Percentiles rank a stretch among this genome's conserved stretches.
Evolutionary conservation across 2,329 filamentous ascomycete genomes (phyloP).

Genomic region (Leptographium galeiforme): DNA sequence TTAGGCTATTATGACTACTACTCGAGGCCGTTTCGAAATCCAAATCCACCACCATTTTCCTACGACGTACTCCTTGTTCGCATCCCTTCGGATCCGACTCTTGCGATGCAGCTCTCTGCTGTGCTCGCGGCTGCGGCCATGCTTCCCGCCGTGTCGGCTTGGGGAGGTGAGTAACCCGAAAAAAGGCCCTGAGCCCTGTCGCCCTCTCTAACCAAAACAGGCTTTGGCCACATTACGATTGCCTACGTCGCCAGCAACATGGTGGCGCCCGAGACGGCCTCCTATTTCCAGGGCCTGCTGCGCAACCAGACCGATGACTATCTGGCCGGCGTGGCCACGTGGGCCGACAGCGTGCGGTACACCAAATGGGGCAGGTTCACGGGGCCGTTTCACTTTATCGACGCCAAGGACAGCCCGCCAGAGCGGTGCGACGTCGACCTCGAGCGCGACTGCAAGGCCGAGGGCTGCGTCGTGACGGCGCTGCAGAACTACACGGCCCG

Average conservation of each 20-base stretch:
- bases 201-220: constrained; percentile 17
- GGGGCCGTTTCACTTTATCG: constrained; percentile 54
- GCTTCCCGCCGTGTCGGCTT: constrained; percentile 22
- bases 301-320: constrained; percentile 41
- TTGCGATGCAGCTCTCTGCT: constrained; percentile 9
- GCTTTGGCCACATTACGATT: constrained; percentile 52
- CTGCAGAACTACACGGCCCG: constrained; percentile 48
- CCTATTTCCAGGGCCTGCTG: constrained; percentile 44
- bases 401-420: constrained; percentile 51
- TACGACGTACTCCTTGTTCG: neutral
- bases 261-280: constrained; percentile 40
- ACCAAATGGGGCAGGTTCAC: constrained; percentile 49
- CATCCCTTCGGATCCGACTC: neutral
- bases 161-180: constrained; percentile 24
- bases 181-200: neutral
- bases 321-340: constrained; percentile 49
- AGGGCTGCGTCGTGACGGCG: constrained; percentile 49
- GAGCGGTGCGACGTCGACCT: constrained; percentile 41
- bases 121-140: constrained; percentile 17
- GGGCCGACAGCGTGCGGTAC: constrained; percentile 55
- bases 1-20: neutral
- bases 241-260: constrained; percentile 50
- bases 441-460: constrained; percentile 46
- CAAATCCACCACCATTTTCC: neutral
- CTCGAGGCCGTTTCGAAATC: neutral